Percentiles rank a stretch among this genome's conserved stretches.
phyloP scores from a whole-genome alignment of 169 alveolate genomes.

The Plasmodium yoelii region DNA sequence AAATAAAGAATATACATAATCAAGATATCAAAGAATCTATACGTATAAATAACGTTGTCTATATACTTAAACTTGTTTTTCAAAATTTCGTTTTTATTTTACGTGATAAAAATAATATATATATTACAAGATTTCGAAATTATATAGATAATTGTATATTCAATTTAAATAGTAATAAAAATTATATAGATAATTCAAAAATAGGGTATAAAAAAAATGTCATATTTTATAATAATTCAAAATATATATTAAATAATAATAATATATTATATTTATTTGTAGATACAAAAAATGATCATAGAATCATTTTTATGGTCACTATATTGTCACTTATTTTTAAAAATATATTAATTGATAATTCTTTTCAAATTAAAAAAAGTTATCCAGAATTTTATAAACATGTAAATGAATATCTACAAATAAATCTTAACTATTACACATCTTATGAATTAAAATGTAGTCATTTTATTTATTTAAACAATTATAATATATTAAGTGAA shows the following conservation, averaged over 20 bases:
- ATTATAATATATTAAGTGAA: not conserved
- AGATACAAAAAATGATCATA: conserved; percentile 41
- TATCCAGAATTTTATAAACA: conserved; percentile 19
- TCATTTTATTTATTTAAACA: not conserved
- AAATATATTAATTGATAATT: conserved; percentile 24
- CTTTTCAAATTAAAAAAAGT: conserved; percentile 17
- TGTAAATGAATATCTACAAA: conserved; percentile 15
- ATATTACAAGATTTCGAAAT: not conserved
- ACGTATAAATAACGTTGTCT: conserved; percentile 15
- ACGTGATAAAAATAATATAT: conserved; percentile 19
- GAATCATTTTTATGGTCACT: conserved; percentile 37
- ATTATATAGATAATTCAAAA: not conserved
- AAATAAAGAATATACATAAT: conserved; percentile 34
- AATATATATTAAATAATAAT: conserved; percentile 12
- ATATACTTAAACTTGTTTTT: conserved; percentile 19
- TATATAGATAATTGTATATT: conserved; percentile 17
- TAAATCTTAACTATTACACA: conserved; percentile 8
- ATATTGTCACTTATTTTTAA: conserved; percentile 28
- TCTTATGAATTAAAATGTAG: not conserved
- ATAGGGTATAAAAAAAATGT: not conserved
- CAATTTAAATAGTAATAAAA: not conserved
- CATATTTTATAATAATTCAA: conserved; percentile 1
- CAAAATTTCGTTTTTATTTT: conserved; percentile 22
- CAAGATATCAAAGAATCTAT: conserved; percentile 39
- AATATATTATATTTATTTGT: conserved; percentile 18